A percentile compares a stretch with the other conserved stretches of the same genome.
Conservation (phyloP, 2,329 filamentous ascomycete species). For the Waltergamsia citrina region DNA sequence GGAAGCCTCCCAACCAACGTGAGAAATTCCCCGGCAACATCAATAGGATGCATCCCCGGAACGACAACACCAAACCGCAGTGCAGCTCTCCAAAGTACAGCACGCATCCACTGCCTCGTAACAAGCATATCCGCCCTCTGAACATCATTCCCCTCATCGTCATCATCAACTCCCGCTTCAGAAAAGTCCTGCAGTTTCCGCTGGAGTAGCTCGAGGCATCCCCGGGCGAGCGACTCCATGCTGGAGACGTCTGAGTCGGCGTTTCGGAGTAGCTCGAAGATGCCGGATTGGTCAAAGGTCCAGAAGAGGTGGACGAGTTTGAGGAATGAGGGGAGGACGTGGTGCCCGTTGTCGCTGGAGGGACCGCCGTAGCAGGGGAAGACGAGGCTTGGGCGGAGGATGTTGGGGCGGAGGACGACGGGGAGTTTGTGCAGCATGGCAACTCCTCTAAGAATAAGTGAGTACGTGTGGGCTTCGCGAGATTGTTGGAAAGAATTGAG, state of each 20-base stretch:
- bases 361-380: conserved; percentile 17
- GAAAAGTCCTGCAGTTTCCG: no score
- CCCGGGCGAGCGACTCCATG: conserved; percentile 17
- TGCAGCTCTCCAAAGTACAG: conserved; percentile 34
- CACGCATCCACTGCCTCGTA: conserved; percentile 40
- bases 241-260: conserved; percentile 20
- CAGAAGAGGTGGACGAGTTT: conserved; percentile 39
- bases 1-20: conserved; percentile 31
- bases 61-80: conserved; percentile 21
- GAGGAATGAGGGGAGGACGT: conserved; percentile 37
- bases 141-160: conserved; percentile 33
- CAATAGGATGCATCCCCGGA: conserved; percentile 23
- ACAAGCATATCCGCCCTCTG: conserved; percentile 39
- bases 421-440: conserved; percentile 40
- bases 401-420: conserved; percentile 30
- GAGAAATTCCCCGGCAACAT: conserved; percentile 35
- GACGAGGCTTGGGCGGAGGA: conserved; percentile 30
- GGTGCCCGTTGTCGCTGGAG: conserved; percentile 27
- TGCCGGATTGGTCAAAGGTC: conserved; percentile 37
- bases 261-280: conserved; percentile 34
- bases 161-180: conserved; percentile 13
- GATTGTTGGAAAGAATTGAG: not conserved
- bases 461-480: conserved; percentile 2
- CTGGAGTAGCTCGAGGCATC: conserved; percentile 28
- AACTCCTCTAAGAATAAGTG: conserved; percentile 25